Conservation (phyloP, 768 basidiomycete genomes). For the Lentinula detonsa region DNA sequence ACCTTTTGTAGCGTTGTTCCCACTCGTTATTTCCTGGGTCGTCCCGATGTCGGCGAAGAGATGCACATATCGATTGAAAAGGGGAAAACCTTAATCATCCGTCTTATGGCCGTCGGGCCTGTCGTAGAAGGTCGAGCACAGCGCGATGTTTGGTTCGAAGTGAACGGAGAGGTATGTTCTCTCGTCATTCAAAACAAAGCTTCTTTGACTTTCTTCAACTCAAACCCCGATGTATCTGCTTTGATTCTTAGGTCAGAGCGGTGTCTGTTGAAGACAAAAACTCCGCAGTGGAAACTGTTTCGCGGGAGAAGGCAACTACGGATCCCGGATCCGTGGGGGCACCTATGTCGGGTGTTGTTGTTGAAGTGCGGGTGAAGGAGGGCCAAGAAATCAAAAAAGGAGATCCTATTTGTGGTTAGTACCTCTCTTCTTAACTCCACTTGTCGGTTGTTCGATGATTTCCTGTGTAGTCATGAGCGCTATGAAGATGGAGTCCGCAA, state of each 20-base stretch:
- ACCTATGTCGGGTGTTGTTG: slow-evolving; percentile 96
- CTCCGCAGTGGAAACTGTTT: slow-evolving; percentile 92
- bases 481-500: slow-evolving; percentile 99
- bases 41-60: slow-evolving; percentile 89
- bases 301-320: slow-evolving; percentile 88
- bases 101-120: slow-evolving; percentile 91
- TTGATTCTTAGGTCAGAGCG: slow-evolving; percentile 69
- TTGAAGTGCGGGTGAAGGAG: slow-evolving; percentile 97
- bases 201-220: background rate
- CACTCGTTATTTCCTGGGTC: slow-evolving; percentile 94
- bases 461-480: slow-evolving; percentile 73
- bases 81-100: slow-evolving; percentile 95
- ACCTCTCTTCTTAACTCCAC: slow-evolving; percentile 8
- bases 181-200: background rate
- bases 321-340: slow-evolving; percentile 98
- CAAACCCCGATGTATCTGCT: slow-evolving; percentile 9
- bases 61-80: slow-evolving; percentile 95
- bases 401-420: slow-evolving; percentile 87
- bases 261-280: slow-evolving; percentile 95
- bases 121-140: slow-evolving; percentile 89
- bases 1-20: slow-evolving; percentile 67
- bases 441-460: slow-evolving; percentile 13
- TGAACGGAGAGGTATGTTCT: slow-evolving; percentile 79
- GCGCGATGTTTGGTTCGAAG: slow-evolving; percentile 97
- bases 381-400: slow-evolving; percentile 98